phyloP scores from a whole-genome alignment of 371 early-diverging fungal genomes.

The Blakeslea trispora region DNA sequence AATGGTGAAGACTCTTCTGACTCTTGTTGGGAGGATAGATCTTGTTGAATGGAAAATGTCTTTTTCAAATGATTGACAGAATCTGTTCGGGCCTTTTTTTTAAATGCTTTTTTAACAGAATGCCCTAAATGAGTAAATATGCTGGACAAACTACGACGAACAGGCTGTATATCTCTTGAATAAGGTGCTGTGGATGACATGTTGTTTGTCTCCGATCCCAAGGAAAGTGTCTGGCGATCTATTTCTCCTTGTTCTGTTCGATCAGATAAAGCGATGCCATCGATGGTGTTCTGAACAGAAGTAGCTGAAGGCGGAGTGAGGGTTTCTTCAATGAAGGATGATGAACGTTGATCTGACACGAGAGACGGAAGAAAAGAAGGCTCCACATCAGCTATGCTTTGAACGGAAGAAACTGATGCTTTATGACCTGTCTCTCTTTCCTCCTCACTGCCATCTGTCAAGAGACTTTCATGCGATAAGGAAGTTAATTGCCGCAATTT shows the following conservation, averaged over 20 bases:
- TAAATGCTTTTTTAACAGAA: constrained; percentile 17
- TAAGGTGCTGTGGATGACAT: not conserved
- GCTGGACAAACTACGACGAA: constrained; percentile 16
- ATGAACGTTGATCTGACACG: constrained; percentile 5
- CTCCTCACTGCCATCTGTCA: too few relatives aligned
- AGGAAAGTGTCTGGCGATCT: not conserved
- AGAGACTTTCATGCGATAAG: not conserved
- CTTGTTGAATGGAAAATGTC: constrained; percentile 17
- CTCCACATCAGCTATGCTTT: too few relatives aligned
- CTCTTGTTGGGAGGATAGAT: not conserved
- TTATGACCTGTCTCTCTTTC: too few relatives aligned
- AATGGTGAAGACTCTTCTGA: not conserved
- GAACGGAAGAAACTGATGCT: not conserved
- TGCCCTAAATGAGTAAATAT: constrained; percentile 15
- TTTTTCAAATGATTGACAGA: constrained; percentile 15
- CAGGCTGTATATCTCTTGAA: constrained; percentile 5
- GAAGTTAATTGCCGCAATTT: too few relatives aligned
- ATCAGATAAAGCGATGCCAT: not conserved
- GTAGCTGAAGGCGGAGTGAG: constrained; percentile 2
- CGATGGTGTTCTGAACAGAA: constrained; percentile 1
- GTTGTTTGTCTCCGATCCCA: constrained; percentile 1
- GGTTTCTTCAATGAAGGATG: constrained; percentile 13
- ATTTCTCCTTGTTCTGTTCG: too few relatives aligned
- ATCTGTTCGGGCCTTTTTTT: constrained; percentile 11
- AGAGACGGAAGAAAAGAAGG: not conserved